These are phyloP conservation scores for Cordia subcordata DNA, from an alignment of 257 asterid species.

Conservation along the genomic window DNA sequence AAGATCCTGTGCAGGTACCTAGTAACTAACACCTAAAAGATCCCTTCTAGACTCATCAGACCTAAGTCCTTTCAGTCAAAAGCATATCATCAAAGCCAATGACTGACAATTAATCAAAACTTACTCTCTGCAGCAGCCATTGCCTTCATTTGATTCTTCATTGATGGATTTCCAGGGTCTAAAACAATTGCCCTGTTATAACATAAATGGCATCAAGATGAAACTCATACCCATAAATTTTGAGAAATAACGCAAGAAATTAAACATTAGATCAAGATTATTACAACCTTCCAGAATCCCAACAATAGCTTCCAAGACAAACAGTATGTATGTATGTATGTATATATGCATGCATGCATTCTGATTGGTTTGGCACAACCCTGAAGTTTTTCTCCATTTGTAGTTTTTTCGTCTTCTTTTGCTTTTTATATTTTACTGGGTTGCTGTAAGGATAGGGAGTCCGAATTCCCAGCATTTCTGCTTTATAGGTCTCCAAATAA, in stretches of 20 bases:
- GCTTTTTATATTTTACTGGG: too few species aligned
- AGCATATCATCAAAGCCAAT: background rate
- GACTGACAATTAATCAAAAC: slow-evolving; percentile 6
- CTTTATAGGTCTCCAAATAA: background rate
- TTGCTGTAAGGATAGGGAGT: background rate
- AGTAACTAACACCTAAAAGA: too few species aligned
- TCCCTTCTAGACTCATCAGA: background rate
- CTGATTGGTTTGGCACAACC: too few species aligned
- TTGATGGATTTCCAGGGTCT: slow-evolving; percentile 70
- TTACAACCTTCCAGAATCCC: background rate
- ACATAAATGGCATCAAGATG: slow-evolving; percentile 9
- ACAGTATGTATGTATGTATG: too few species aligned
- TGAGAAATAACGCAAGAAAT: background rate
- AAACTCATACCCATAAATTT: background rate
- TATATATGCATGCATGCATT: too few species aligned
- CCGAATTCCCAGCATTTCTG: background rate
- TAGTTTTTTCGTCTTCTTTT: too few species aligned
- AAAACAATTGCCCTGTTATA: slow-evolving; percentile 81
- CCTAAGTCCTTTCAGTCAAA: background rate
- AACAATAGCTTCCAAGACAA: background rate
- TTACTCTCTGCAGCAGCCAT: slow-evolving; percentile 79
- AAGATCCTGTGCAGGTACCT: background rate
- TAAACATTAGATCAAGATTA: background rate
- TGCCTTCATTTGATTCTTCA: slow-evolving; percentile 72
- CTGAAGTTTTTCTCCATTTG: too few species aligned